Percentiles rank a stretch among this genome's conserved stretches.
Evolutionary conservation across 352 stramenopile genomes (phyloP).

Genomic region (Phytophthora ramorum): DNA sequence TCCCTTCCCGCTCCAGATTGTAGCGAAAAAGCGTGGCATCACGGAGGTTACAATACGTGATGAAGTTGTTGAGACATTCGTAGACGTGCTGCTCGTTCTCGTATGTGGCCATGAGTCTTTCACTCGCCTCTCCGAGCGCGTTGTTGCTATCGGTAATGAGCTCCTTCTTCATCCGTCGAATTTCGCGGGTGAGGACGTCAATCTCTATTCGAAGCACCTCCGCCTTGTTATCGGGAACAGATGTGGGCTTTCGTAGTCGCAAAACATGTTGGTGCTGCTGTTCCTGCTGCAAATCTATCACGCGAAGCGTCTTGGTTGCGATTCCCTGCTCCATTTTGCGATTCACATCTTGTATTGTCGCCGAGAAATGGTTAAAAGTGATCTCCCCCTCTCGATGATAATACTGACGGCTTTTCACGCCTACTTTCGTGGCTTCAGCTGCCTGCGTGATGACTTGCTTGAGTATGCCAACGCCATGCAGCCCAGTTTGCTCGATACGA

Average conservation of each 20-base stretch:
- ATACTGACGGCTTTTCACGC: conserved; percentile 17
- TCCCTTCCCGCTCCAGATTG: conserved; percentile 62
- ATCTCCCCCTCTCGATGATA: conserved; percentile 61
- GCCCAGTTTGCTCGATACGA: conserved; percentile 57
- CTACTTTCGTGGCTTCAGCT: conserved; percentile 48
- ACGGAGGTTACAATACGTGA: conserved; percentile 54
- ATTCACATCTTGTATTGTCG: conserved; percentile 69
- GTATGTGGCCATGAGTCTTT: conserved; percentile 67
- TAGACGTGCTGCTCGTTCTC: conserved; percentile 81
- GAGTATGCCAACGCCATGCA: conserved; percentile 53
- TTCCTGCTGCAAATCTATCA: conserved; percentile 52
- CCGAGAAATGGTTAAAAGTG: conserved; percentile 68
- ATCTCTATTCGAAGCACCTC: conserved; percentile 56
- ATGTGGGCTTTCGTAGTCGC: conserved; percentile 7
- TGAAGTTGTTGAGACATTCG: conserved; percentile 69
- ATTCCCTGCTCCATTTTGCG: conserved; percentile 70
- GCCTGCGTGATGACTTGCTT: conserved; percentile 57
- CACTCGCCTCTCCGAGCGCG: conserved; percentile 60
- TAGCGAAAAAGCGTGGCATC: conserved; percentile 54
- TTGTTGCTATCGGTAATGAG: conserved; percentile 59
- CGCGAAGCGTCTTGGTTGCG: conserved; percentile 58
- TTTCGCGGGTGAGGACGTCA: conserved; percentile 59
- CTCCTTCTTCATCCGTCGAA: conserved; percentile 54
- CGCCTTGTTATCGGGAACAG: conserved; percentile 21
- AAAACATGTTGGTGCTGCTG: conserved; percentile 32